Conservation (phyloP, 1,284 basidiomycete species). For the Leccinum fallax region DNA sequence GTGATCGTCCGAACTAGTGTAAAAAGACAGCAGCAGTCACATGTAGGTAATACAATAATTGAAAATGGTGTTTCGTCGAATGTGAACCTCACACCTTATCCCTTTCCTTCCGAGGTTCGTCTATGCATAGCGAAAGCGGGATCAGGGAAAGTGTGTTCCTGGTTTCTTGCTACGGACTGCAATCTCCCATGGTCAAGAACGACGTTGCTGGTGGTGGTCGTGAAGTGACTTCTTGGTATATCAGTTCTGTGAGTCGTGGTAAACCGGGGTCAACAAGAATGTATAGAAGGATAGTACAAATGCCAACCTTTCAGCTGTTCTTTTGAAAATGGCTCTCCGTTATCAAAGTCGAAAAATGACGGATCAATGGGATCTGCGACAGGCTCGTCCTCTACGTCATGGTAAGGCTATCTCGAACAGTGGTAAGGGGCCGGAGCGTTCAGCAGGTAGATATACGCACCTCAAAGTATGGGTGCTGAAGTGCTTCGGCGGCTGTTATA, state of each 20-base stretch:
- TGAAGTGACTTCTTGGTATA: conserved; percentile 33
- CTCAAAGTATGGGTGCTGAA: conserved; percentile 91
- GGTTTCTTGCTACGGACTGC: conserved; percentile 3
- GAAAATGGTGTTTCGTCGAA: background rate
- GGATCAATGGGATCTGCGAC: conserved; percentile 79
- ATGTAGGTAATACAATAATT: conserved; percentile 5
- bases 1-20: conserved; percentile 7
- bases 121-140: background rate
- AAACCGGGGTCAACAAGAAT: background rate
- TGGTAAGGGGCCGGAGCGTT: background rate
- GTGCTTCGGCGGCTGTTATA: conserved; percentile 88
- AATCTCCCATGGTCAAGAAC: conserved; percentile 21
- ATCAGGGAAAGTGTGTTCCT: background rate
- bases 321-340: conserved; percentile 63
- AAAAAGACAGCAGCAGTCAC: conserved; percentile 3
- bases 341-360: conserved; percentile 90
- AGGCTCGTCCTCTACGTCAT: conserved; percentile 89
- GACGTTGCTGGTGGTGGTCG: conserved; percentile 16
- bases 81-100: background rate
- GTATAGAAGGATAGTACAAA: background rate
- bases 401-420: conserved; percentile 67
- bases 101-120: background rate
- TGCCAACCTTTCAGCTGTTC: conserved; percentile 70
- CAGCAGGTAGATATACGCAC: conserved; percentile 39
- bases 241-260: conserved; percentile 22